Percentiles rank a stretch among this genome's conserved stretches.
These are phyloP conservation scores for Corinectria fuckeliana DNA, from an alignment of 2,329 filamentous ascomycete genomes.

Conservation along the genomic window DNA sequence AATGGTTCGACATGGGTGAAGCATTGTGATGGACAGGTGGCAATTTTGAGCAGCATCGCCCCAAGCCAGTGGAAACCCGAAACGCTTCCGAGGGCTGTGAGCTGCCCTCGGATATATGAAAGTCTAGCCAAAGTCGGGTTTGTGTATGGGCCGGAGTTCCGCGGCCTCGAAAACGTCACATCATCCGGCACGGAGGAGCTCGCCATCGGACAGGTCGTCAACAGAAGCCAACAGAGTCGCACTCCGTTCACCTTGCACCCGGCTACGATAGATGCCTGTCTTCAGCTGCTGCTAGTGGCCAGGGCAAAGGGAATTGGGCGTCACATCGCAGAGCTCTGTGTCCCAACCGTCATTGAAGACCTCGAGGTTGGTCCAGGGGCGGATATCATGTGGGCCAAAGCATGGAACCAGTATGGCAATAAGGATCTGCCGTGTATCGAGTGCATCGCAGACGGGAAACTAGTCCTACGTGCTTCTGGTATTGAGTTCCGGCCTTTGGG, in stretches of 20 bases:
- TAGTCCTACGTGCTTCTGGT: background rate
- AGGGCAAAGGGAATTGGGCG: background rate
- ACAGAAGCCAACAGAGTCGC: background rate
- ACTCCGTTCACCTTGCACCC: constrained; percentile 16
- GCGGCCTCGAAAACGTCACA: background rate
- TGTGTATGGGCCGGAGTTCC: constrained; percentile 7
- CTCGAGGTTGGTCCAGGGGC: constrained; percentile 1
- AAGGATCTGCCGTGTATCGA: background rate
- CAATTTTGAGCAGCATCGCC: background rate
- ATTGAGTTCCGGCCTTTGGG: background rate
- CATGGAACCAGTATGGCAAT: constrained; percentile 5
- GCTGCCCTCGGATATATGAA: background rate
- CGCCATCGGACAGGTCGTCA: background rate
- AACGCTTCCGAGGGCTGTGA: background rate
- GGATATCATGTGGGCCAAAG: constrained; percentile 5
- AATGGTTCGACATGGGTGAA: constrained; percentile 17
- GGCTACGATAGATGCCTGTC: constrained; percentile 10
- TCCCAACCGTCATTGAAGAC: constrained; percentile 13
- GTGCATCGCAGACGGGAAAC: background rate
- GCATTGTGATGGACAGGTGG: constrained; percentile 19
- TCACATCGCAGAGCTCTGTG: background rate
- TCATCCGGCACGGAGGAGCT: background rate
- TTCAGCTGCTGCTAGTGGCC: constrained; percentile 2
- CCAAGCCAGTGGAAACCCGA: background rate
- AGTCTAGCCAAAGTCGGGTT: constrained; percentile 1